Conservation (phyloP, 164 flowering plant species). For the Vitis riparia region DNA sequence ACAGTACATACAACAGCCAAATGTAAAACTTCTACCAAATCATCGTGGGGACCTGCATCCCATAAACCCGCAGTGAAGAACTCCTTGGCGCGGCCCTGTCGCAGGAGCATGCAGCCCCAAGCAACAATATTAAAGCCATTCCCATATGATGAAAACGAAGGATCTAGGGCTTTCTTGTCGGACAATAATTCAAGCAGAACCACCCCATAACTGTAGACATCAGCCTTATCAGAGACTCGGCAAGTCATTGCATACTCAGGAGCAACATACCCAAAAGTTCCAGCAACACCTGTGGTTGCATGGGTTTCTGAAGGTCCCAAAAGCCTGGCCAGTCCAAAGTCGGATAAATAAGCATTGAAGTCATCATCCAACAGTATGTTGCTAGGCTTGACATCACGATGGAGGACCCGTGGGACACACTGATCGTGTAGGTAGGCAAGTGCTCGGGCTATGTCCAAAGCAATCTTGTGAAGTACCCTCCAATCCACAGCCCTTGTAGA, state of each 20-base stretch:
- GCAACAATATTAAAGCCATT: slow-evolving; percentile 91
- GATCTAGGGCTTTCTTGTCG: slow-evolving; percentile 89
- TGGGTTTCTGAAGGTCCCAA: slow-evolving; percentile 92
- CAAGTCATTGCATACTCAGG: slow-evolving; percentile 98
- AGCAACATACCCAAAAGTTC: slow-evolving; percentile 93
- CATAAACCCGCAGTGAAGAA: slow-evolving; percentile 80
- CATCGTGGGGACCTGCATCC: slow-evolving; percentile 87
- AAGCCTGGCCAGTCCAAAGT: slow-evolving; percentile 87
- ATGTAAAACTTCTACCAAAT: slow-evolving; percentile 77
- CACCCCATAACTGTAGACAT: slow-evolving; percentile 92
- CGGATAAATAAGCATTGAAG: slow-evolving; percentile 82
- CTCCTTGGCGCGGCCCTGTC: slow-evolving; percentile 89
- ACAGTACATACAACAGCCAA: slow-evolving; percentile 89
- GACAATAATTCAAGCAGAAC: slow-evolving; percentile 84
- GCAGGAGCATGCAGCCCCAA: slow-evolving; percentile 87
- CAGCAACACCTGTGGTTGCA: slow-evolving; percentile 95
- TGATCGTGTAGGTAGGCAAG: slow-evolving; percentile 87
- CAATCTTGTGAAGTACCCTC: slow-evolving; percentile 87
- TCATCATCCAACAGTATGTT: slow-evolving; percentile 84
- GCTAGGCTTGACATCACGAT: slow-evolving; percentile 95
- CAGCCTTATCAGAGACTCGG: slow-evolving; percentile 93
- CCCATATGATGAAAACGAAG: slow-evolving; percentile 79
- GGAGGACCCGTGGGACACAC: slow-evolving; percentile 94
- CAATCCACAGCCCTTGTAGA: slow-evolving; percentile 74
- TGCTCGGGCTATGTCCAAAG: slow-evolving; percentile 80